Percentiles rank a stretch among this genome's conserved stretches.
These are phyloP conservation scores for Cutaneotrichosporon sp. DNA, from an alignment of 1,284 basidiomycete species.

Conservation along the genomic window DNA sequence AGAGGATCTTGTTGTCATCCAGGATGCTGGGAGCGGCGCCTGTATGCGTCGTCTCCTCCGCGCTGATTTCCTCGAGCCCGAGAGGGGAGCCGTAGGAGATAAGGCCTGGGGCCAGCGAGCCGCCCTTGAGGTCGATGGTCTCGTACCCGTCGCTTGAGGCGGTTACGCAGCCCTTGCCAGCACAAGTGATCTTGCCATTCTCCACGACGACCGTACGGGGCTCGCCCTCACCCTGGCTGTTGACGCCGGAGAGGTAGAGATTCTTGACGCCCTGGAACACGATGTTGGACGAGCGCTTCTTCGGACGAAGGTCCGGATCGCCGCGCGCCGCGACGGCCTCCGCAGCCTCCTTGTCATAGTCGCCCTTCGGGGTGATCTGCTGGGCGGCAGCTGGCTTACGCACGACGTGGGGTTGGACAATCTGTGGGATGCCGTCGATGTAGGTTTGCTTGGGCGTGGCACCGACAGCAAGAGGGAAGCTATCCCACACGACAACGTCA, in stretches of 20 bases:
- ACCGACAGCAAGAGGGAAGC: slow-evolving; percentile 72
- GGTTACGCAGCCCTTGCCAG: slow-evolving; percentile 33
- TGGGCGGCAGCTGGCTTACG: slow-evolving; percentile 47
- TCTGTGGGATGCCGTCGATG: slow-evolving; percentile 61
- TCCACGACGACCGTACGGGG: slow-evolving; percentile 36
- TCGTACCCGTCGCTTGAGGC: slow-evolving; percentile 24
- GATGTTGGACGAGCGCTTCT: slow-evolving; percentile 37
- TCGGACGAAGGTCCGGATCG: slow-evolving; percentile 47
- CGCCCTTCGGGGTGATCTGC: slow-evolving; percentile 37
- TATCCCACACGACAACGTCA: slow-evolving; percentile 84
- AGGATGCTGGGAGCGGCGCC: slow-evolving; percentile 50
- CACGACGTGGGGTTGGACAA: slow-evolving; percentile 42
- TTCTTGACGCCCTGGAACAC: slow-evolving; percentile 50
- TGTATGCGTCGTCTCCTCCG: slow-evolving; percentile 67
- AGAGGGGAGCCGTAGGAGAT: slow-evolving; percentile 52
- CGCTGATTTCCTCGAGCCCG: slow-evolving; percentile 54
- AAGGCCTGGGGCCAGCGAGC: slow-evolving; percentile 52
- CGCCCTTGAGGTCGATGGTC: slow-evolving; percentile 52
- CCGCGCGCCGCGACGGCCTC: slow-evolving; percentile 46
- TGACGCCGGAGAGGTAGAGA: slow-evolving; percentile 30
- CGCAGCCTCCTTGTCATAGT: slow-evolving; percentile 45
- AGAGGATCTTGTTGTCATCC: slow-evolving; percentile 57
- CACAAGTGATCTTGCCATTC: slow-evolving; percentile 52
- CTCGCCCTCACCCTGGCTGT: slow-evolving; percentile 11
- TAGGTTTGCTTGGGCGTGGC: slow-evolving; percentile 60